A percentile compares a stretch with the other conserved stretches of the same genome.
Evolutionary conservation across 176 grass and related monocot genomes (phyloP).

Genomic region (Rhynchospora breviuscula): DNA sequence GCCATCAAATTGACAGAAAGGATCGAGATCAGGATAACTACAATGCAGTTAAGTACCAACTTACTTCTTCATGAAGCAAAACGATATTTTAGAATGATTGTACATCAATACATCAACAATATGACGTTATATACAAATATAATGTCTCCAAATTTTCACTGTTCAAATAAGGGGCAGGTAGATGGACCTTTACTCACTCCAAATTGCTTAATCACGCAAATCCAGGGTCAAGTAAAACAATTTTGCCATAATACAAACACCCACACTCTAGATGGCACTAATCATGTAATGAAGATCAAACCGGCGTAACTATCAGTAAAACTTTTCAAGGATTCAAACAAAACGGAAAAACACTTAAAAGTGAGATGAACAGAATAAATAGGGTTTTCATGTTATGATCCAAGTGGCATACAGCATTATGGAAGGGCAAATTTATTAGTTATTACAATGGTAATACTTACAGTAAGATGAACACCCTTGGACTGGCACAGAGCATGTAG

Average conservation of each 20-base stretch:
- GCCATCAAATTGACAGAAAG: not conserved
- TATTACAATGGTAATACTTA: conserved; percentile 10
- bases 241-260: not conserved
- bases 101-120: not conserved
- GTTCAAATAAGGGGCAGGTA: not conserved
- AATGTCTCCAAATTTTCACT: not conserved
- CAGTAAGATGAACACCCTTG: conserved; percentile 42
- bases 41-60: not conserved
- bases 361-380: not conserved
- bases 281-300: not conserved
- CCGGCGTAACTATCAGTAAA: not conserved
- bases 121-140: not conserved
- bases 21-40: not conserved
- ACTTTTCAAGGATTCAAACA: not conserved
- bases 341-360: not conserved
- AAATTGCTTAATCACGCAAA: not conserved
- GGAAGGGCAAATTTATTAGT: not conserved
- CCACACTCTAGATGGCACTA: not conserved
- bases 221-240: not conserved
- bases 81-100: not conserved
- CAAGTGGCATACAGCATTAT: not conserved
- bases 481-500: conserved; percentile 39
- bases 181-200: not conserved
- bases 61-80: not conserved
- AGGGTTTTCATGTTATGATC: not conserved